Percentiles rank a stretch among this genome's conserved stretches.
phyloP scores from a whole-genome alignment of 345 rosid species.

The Moricandia moricandioides region DNA sequence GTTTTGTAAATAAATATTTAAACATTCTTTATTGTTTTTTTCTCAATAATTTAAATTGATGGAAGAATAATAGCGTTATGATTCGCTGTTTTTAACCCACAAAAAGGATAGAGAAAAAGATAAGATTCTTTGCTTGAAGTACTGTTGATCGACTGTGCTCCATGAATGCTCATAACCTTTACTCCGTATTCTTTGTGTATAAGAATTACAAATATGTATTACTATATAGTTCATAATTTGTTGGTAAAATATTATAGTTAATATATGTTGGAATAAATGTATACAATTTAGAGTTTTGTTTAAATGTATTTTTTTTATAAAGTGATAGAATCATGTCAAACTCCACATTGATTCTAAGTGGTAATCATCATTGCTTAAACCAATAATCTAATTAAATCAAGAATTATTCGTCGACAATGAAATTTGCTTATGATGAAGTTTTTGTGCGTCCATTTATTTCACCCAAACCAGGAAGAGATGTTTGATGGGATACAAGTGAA shows the following conservation, averaged over 20 bases:
- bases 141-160: not conserved
- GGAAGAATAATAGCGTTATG: not conserved
- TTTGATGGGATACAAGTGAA: slow-evolving; percentile 39
- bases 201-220: not conserved
- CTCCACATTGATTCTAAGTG: slow-evolving; percentile 20
- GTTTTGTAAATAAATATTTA: not conserved
- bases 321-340: slow-evolving; percentile 12
- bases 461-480: slow-evolving; percentile 27
- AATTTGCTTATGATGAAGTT: slow-evolving; percentile 35
- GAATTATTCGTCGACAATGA: slow-evolving; percentile 28
- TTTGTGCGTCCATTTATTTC: slow-evolving; percentile 32
- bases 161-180: not conserved
- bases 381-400: not conserved
- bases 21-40: not conserved
- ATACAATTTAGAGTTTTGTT: no score
- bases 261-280: no score
- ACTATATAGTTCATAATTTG: no score
- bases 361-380: slow-evolving; percentile 25
- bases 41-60: not conserved
- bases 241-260: no score
- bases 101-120: not conserved
- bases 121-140: not conserved
- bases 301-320: no score
- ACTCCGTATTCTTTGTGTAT: not conserved
- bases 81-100: not conserved